A percentile compares a stretch with the other conserved stretches of the same genome.
These are phyloP conservation scores for Coccomyxa sp. DNA, from an alignment of 139 green algal species.

Conservation along the genomic window DNA sequence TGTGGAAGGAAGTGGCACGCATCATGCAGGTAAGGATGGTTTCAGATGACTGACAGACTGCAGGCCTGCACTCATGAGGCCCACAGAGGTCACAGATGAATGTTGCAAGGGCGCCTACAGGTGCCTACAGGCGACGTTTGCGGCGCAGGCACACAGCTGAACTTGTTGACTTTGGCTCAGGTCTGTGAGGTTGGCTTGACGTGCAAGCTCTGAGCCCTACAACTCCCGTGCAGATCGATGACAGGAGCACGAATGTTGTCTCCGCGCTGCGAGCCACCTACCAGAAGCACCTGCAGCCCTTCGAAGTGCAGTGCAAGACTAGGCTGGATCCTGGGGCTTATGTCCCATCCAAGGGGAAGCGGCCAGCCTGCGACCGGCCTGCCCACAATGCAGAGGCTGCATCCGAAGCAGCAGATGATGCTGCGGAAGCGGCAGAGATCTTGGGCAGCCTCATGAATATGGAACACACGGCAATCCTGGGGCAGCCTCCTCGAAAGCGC, in stretches of 20 bases:
- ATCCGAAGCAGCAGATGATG: conserved; percentile 17
- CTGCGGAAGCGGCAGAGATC: conserved; percentile 49
- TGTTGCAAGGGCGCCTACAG: too few relatives aligned
- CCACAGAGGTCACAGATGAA: too few relatives aligned
- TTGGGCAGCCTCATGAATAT: conserved; percentile 41
- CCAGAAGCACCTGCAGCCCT: conserved; percentile 69
- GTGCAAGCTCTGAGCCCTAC: background rate
- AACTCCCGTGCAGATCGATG: conserved; percentile 27
- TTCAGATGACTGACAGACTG: too few relatives aligned
- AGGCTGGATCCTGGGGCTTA: background rate
- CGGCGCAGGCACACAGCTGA: too few relatives aligned
- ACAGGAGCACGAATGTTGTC: conserved; percentile 49
- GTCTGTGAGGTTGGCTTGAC: background rate
- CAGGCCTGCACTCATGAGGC: too few relatives aligned
- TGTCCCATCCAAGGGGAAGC: background rate
- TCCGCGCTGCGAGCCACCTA: conserved; percentile 73
- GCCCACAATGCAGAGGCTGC: background rate
- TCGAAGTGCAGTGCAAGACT: conserved; percentile 47
- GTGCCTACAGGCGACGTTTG: too few relatives aligned
- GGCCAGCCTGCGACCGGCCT: too few relatives aligned
- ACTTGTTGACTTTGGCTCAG: too few relatives aligned
- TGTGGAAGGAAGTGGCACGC: conserved; percentile 68
- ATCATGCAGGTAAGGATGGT: conserved; percentile 49
- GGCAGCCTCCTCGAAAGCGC: conserved; percentile 9
- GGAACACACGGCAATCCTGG: background rate